These are phyloP conservation scores for Curvularia sp. DNA, from an alignment of 2,329 filamentous ascomycete genomes.

Conservation along the genomic window DNA sequence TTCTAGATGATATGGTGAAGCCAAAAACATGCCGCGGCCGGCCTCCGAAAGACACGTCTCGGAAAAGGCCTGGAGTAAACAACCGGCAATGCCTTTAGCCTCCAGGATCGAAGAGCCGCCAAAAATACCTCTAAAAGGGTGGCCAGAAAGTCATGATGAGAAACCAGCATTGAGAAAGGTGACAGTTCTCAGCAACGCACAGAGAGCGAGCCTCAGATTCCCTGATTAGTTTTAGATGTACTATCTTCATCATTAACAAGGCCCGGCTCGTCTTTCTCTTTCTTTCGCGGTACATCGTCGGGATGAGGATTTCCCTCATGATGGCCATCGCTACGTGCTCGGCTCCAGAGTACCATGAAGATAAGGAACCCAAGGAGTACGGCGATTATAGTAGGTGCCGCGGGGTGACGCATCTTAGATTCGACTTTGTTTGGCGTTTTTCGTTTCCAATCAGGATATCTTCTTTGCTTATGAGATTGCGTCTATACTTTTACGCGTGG, in stretches of 20 bases:
- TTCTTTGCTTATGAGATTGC: no score
- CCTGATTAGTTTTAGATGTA: neutral
- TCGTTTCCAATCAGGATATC: no score
- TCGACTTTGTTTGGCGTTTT: neutral
- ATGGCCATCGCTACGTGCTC: constrained; percentile 36
- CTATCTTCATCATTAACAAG: neutral
- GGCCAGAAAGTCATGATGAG: neutral
- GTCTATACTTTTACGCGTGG: neutral
- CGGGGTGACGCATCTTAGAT: constrained; percentile 45
- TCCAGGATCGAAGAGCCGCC: neutral
- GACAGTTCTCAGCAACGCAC: neutral
- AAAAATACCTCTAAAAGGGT: neutral
- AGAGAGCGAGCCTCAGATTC: neutral
- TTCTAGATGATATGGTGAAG: no score
- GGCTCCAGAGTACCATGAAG: constrained; percentile 39
- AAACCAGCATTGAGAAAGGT: neutral
- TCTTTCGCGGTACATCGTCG: constrained; percentile 40
- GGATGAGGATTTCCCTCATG: constrained; percentile 51
- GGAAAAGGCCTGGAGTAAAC: neutral
- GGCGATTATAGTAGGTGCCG: constrained; percentile 44
- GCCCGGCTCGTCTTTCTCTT: neutral
- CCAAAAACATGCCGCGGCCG: no score
- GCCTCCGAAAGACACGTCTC: neutral
- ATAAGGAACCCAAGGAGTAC: constrained; percentile 42
- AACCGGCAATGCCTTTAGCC: neutral